Percentiles rank a stretch among this genome's conserved stretches.
phyloP scores from a whole-genome alignment of 2,329 filamentous ascomycete genomes.

The Xylariaceae sp. region DNA sequence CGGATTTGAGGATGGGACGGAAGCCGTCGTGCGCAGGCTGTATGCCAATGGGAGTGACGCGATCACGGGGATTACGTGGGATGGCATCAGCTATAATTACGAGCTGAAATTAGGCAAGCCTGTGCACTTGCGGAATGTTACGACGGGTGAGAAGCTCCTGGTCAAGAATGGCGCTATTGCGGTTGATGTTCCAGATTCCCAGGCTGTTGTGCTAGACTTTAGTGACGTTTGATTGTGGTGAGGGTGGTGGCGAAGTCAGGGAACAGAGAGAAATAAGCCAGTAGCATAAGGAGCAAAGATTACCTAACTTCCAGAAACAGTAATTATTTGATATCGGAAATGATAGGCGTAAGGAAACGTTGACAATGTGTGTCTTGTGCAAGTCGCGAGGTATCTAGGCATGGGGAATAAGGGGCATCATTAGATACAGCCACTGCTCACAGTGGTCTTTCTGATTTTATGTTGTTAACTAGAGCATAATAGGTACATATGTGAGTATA shows the following conservation, averaged over 20 bases:
- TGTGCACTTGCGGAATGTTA: conserved; percentile 62
- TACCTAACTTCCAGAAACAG: too few relatives aligned
- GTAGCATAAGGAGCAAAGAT: too few relatives aligned
- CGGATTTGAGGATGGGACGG: conserved; percentile 19
- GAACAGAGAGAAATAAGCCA: too few relatives aligned
- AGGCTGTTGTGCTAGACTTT: conserved; percentile 49
- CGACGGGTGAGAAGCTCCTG: conserved; percentile 53
- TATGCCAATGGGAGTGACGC: conserved; percentile 69
- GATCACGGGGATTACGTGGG: conserved; percentile 65
- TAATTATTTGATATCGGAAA: too few relatives aligned
- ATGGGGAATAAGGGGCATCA: too few relatives aligned
- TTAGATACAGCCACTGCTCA: not conserved
- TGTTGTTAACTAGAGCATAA: conserved; percentile 6
- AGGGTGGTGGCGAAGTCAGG: not conserved
- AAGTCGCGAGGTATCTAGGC: too few relatives aligned
- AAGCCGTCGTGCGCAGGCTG: conserved; percentile 54
- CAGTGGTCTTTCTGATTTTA: conserved; percentile 6
- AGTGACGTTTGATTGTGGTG: conserved; percentile 11
- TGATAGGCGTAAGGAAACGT: too few relatives aligned
- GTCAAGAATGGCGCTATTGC: conserved; percentile 46
- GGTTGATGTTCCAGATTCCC: conserved; percentile 51
- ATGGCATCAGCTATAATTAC: conserved; percentile 67
- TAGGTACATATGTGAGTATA: conserved; percentile 16
- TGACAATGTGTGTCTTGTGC: too few relatives aligned
- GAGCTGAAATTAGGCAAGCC: conserved; percentile 62